Conservation (phyloP, 2,329 filamentous ascomycete genomes). For the Exserohilum turcica region DNA sequence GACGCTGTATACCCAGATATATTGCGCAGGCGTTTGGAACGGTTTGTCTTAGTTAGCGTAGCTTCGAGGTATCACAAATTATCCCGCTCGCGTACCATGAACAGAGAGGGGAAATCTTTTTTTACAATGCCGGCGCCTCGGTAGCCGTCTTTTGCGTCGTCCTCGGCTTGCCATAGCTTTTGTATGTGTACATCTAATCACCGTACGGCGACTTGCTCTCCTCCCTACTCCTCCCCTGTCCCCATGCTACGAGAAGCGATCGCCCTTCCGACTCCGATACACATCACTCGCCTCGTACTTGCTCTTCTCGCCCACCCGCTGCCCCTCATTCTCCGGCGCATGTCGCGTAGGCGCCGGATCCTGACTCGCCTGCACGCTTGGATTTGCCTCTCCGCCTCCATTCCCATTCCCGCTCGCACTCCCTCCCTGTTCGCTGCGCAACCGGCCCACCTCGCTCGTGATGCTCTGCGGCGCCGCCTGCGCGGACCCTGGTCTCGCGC, state of each 20-base stretch:
- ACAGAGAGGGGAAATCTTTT: slow-evolving; percentile 17
- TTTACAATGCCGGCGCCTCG: background rate
- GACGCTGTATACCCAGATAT: slow-evolving; percentile 43
- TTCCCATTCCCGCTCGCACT: slow-evolving; percentile 15
- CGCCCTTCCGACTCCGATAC: slow-evolving; percentile 79
- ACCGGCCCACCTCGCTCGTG: slow-evolving; percentile 10
- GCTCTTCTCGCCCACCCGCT: slow-evolving; percentile 75
- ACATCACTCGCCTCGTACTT: slow-evolving; percentile 85
- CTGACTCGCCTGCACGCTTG: slow-evolving; percentile 72
- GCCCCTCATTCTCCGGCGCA: slow-evolving; percentile 71
- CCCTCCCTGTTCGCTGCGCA: slow-evolving; percentile 13
- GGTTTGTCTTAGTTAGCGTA: slow-evolving; percentile 5
- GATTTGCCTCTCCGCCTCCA: slow-evolving; percentile 52
- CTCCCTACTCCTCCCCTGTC: background rate
- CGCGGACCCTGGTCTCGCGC: slow-evolving; percentile 11
- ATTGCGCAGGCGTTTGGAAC: slow-evolving; percentile 32
- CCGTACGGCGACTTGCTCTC: background rate
- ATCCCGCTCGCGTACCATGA: slow-evolving; percentile 3
- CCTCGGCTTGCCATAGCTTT: background rate
- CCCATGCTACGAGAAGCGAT: slow-evolving; percentile 66
- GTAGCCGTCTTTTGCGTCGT: background rate
- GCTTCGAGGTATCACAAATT: background rate
- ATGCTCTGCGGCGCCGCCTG: slow-evolving; percentile 17
- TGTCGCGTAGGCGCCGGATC: slow-evolving; percentile 89
- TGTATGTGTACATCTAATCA: background rate